A percentile compares a stretch with the other conserved stretches of the same genome.
Evolutionary conservation across 2,329 filamentous ascomycete genomes (phyloP).

Genomic region (Hypomyces perniciosus): DNA sequence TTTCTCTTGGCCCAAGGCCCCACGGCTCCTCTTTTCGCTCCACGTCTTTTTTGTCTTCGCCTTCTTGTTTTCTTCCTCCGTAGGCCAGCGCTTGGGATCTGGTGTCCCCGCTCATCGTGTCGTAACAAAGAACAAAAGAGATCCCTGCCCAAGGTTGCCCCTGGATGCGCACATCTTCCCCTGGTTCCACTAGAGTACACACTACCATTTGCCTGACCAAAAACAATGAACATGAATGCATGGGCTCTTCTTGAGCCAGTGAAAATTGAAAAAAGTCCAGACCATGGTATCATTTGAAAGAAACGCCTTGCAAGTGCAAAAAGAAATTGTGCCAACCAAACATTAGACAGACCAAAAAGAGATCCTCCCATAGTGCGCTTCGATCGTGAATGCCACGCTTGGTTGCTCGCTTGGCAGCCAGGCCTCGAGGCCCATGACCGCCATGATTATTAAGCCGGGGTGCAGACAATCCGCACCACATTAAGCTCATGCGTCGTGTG

Average conservation of each 20-base stretch:
- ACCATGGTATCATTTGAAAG: conserved; percentile 14
- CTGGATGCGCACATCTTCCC: conserved; percentile 12
- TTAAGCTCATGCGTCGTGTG: conserved; percentile 1
- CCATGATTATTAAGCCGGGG: background rate
- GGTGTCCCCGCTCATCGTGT: conserved; percentile 10
- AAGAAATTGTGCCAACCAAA: conserved; percentile 7
- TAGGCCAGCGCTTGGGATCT: conserved; percentile 2
- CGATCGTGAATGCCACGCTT: background rate
- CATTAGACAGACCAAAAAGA: conserved; percentile 11
- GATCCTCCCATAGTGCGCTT: background rate
- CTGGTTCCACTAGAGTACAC: conserved; percentile 11
- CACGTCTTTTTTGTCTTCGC: conserved; percentile 2
- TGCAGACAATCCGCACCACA: background rate
- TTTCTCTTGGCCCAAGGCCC: conserved; percentile 2
- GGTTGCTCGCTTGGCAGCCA: background rate
- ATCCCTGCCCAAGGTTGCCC: conserved; percentile 13
- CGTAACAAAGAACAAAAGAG: conserved; percentile 6
- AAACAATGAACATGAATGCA: conserved; percentile 6
- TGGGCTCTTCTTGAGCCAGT: conserved; percentile 2
- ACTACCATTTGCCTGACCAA: background rate
- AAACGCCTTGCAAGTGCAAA: conserved; percentile 13
- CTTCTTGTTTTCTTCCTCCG: conserved; percentile 8
- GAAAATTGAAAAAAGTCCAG: conserved; percentile 6
- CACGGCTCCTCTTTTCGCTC: conserved; percentile 12
- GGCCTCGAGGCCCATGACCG: background rate